phyloP scores from a whole-genome alignment of 2,329 filamentous ascomycete genomes.

The Ilyonectria destructans region DNA sequence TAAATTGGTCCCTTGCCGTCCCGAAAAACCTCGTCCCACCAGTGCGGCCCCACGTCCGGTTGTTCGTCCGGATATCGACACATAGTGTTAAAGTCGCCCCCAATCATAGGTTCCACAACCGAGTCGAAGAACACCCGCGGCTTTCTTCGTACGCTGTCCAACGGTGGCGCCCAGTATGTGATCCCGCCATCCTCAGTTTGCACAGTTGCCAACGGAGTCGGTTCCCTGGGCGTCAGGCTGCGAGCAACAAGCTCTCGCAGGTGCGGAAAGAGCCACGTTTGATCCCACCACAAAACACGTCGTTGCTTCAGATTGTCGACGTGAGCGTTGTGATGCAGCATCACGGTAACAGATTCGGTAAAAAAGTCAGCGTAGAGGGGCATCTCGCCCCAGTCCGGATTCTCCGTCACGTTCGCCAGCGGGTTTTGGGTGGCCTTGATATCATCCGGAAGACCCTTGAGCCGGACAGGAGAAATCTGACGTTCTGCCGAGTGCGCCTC shows the following conservation, averaged over 20 bases:
- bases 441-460: constrained; percentile 23
- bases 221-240: background rate
- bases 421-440: constrained; percentile 21
- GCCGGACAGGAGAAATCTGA: constrained; percentile 10
- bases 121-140: background rate
- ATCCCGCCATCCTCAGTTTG: background rate
- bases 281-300: constrained; percentile 35
- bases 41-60: background rate
- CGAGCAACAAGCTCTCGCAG: constrained; percentile 20
- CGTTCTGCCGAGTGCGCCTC: constrained; percentile 14
- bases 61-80: background rate
- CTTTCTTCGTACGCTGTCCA: background rate
- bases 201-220: background rate
- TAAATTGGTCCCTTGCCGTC: background rate
- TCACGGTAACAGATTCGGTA: constrained; percentile 35
- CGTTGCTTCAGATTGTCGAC: constrained; percentile 32
- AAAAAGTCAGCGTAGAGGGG: constrained; percentile 40
- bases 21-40: background rate
- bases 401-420: background rate
- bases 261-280: constrained; percentile 41
- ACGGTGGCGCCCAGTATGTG: too few species aligned
- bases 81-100: background rate
- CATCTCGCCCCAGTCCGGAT: constrained; percentile 37
- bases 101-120: background rate
- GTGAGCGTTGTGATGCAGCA: constrained; percentile 42